phyloP scores from a whole-genome alignment of 257 asterid species.

The Ballota nigra region DNA sequence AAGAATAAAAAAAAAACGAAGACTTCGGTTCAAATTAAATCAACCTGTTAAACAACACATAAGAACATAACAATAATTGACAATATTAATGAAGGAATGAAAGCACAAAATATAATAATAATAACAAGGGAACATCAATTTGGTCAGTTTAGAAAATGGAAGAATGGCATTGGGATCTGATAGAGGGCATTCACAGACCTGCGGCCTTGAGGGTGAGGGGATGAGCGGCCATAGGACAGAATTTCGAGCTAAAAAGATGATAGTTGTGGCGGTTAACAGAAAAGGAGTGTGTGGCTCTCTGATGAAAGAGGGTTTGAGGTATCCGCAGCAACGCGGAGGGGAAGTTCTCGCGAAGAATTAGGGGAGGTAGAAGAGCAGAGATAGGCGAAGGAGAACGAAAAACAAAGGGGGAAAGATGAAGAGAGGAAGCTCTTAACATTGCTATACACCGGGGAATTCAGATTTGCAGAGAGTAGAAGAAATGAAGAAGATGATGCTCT shows the following conservation, averaged over 20 bases:
- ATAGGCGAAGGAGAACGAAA: constrained; percentile 31
- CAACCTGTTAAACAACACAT: not conserved
- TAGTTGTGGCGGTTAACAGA: constrained; percentile 21
- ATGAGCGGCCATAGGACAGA: constrained; percentile 28
- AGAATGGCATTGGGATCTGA: not conserved
- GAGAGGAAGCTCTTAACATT: constrained; percentile 55
- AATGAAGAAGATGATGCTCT: not conserved
- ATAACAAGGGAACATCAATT: not conserved
- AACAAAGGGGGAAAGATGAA: constrained; percentile 33
- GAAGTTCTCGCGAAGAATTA: constrained; percentile 18
- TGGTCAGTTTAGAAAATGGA: not conserved
- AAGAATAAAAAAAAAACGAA: not conserved
- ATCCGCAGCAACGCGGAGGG: constrained; percentile 13
- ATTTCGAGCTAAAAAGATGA: constrained; percentile 18
- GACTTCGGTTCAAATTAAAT: not conserved
- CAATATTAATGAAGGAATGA: not conserved
- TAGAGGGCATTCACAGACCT: constrained; percentile 37
- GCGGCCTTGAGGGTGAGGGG: constrained; percentile 29
- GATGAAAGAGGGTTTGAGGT: constrained; percentile 25
- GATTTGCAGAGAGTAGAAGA: not conserved
- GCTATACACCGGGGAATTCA: not conserved
- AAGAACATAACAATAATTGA: not conserved
- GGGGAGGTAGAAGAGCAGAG: constrained; percentile 30
- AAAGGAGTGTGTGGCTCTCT: constrained; percentile 3
- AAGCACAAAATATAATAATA: not conserved